Evolutionary conservation across 306 rosid genomes (phyloP).

Genomic region (Rosa rugosa): DNA sequence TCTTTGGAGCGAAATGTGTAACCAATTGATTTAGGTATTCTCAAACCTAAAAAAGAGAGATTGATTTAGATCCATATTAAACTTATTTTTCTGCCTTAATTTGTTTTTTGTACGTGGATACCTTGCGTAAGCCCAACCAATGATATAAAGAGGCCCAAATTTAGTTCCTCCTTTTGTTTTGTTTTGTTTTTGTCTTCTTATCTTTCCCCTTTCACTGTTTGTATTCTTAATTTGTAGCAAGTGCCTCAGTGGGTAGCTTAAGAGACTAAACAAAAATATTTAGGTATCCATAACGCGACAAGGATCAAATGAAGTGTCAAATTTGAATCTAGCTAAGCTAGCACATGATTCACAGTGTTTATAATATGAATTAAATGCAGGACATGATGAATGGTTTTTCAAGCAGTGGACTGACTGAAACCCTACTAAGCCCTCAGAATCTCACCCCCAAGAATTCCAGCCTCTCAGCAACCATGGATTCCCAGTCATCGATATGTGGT

Average conservation of each 20-base stretch:
- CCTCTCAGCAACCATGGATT: conserved; percentile 62
- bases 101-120: not conserved
- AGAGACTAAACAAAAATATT: not conserved
- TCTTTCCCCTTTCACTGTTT: not conserved
- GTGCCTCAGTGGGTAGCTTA: not conserved
- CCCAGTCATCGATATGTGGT: conserved; percentile 75
- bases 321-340: not conserved
- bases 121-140: not conserved
- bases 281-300: conserved; percentile 1
- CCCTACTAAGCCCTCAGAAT: conserved; percentile 39
- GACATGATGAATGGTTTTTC: conserved; percentile 47
- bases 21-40: too few species aligned
- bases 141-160: not conserved
- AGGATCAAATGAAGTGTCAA: not conserved
- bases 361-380: conserved; percentile 39
- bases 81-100: too few species aligned
- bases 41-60: too few species aligned
- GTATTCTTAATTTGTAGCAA: not conserved
- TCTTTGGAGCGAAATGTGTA: too few species aligned
- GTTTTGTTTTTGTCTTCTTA: conserved; percentile 2
- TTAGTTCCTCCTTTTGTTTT: not conserved
- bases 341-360: not conserved
- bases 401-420: conserved; percentile 42
- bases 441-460: conserved; percentile 54
- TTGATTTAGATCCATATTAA: too few species aligned